Conservation (phyloP, 1,139 yeast species). For the Debaryomyces nepalensis region DNA sequence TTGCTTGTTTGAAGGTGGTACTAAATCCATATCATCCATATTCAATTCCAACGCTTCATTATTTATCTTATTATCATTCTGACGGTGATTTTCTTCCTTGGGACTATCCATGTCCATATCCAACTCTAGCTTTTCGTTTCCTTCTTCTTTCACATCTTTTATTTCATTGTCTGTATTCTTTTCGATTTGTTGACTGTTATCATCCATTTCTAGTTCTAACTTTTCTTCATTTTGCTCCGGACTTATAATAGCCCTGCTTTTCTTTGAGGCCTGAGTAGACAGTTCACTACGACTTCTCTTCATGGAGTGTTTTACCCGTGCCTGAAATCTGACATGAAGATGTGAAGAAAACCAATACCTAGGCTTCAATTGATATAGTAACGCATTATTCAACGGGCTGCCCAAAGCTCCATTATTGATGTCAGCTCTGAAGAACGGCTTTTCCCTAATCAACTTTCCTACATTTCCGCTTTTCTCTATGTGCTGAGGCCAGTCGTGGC, state of each 20-base stretch:
- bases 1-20: neutral
- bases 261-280: neutral
- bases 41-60: constrained; percentile 18
- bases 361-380: constrained; percentile 64
- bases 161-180: too few relatives aligned
- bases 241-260: constrained; percentile 4
- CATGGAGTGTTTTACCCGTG: constrained; percentile 35
- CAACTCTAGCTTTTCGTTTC: constrained; percentile 28
- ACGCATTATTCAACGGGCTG: constrained; percentile 66
- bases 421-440: constrained; percentile 73
- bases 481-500: constrained; percentile 96
- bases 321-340: constrained; percentile 76
- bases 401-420: constrained; percentile 68
- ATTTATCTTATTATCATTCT: constrained; percentile 2
- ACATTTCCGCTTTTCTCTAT: constrained; percentile 69
- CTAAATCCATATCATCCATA: constrained; percentile 32
- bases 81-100: neutral
- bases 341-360: constrained; percentile 87
- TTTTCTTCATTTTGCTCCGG: constrained; percentile 23
- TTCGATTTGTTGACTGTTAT: constrained; percentile 7
- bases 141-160: neutral
- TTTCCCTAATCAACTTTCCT: constrained; percentile 49
- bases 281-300: constrained; percentile 6
- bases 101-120: constrained; percentile 24
- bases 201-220: constrained; percentile 29